Percentiles rank a stretch among this genome's conserved stretches.
phyloP scores from a whole-genome alignment of 257 asterid species.

The Nicotiana paniculata region DNA sequence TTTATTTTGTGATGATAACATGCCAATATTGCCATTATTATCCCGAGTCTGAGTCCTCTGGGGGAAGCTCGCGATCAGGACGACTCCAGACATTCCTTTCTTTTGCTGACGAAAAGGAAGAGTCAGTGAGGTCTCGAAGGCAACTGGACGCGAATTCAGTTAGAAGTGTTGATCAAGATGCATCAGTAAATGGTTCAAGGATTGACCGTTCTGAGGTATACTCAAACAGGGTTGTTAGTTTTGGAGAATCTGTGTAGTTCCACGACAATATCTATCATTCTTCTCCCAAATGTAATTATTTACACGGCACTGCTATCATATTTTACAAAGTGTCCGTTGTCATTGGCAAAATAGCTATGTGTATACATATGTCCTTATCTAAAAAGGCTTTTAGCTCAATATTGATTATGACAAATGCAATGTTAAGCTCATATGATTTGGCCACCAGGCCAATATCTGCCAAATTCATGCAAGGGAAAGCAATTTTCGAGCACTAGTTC shows the following conservation, averaged over 20 bases:
- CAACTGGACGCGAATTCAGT: slow-evolving; percentile 21
- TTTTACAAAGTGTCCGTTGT: neutral
- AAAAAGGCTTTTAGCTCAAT: neutral
- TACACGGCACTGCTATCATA: neutral
- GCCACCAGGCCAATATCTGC: neutral
- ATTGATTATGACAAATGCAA: neutral
- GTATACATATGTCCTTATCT: neutral
- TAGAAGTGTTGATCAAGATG: slow-evolving; percentile 8
- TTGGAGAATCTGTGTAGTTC: slow-evolving; percentile 8
- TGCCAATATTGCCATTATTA: slow-evolving; percentile 21
- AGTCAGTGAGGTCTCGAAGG: slow-evolving; percentile 24
- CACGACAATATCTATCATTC: neutral
- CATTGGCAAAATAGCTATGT: neutral
- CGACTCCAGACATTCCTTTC: slow-evolving; percentile 38
- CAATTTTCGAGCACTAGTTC: neutral
- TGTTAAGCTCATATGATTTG: neutral
- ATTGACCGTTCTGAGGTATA: slow-evolving; percentile 10
- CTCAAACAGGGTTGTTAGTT: neutral
- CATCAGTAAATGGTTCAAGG: slow-evolving; percentile 12
- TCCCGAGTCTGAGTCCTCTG: slow-evolving; percentile 12
- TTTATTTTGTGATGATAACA: slow-evolving; percentile 23
- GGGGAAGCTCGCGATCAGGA: slow-evolving; percentile 25
- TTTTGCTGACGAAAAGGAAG: slow-evolving; percentile 50
- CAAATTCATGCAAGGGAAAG: neutral
- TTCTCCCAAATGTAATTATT: slow-evolving; percentile 1